Base-by-base conservation (phyloP, 371 early-diverging fungal genomes). In the Mortierella polycephala region DNA sequence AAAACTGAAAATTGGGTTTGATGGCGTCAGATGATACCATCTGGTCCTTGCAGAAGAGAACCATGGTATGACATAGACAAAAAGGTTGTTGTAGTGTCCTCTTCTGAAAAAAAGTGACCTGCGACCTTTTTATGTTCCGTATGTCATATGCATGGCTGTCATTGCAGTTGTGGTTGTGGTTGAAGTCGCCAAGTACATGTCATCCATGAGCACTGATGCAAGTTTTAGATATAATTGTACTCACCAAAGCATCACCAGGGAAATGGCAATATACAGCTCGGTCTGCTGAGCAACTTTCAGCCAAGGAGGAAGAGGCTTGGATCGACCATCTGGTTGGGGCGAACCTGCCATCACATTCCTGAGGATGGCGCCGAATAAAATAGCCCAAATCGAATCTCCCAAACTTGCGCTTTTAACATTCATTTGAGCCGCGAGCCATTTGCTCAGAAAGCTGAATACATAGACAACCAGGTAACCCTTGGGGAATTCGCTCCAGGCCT, bases 341-440 rank as follows among this genome's bases (percentile, higher is more conserved):
- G 67, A 60, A n/a, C 71, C 64, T 0, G 84, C 82, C 45, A 87
- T 65, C 11, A 71, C 62, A 64, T 86, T 87, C 30, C 88, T 85
- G 11, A 87, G 57, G 23, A 82, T 40, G 9, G 85, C 85, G 0
- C 90, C 90, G 60, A 89, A 81, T 11, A 88, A 74, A 57, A 89
- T 88, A 20, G 88, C 90, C 90, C 90, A 89, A 23, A 89, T 88
- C 14, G 90, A 88, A 56, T 85, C 88, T 14, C 87, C 87, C 53
- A 89, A 69, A 60, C 86, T 85, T 8, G 86, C 87, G 8, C 70
- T 71, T 41, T 88, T 75, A 52, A 88, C 77, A 13, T 60, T 60
- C 40, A 69, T 82, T 73, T 89, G 88, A 57, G 82, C 84, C 7
- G 89, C 88, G 7, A 89, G 75, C 83, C 87, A 85, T 54, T 88